Base-by-base conservation (phyloP, 2,329 filamentous ascomycete genomes). In the Juglanconis sp. region DNA sequence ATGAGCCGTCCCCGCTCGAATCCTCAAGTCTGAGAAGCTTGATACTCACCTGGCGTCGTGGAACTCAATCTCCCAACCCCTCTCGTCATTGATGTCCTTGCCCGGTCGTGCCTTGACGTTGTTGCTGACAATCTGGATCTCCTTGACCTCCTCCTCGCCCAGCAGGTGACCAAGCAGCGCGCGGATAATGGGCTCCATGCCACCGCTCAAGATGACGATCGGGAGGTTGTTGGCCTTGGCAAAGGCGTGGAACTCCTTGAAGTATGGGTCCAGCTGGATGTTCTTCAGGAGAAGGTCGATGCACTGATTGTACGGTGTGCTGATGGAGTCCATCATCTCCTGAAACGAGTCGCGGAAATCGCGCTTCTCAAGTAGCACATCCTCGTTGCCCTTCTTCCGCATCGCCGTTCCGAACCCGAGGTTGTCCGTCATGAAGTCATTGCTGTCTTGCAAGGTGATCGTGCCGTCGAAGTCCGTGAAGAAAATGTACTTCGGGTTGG, bases 381-480 rank as follows among this genome's bases (percentile, higher is more conserved):
- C 90, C 65, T 84, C 76, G 77, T 96, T 96, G 65, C 87, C 85
- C 71, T 87, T 76, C 59, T 83, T 82, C 65, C 95, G 91, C 67
- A 86, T 84, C 64, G 84, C 86, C 34, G 75, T 71, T 54, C 95
- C 95, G 72, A 88, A 96, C 64, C 95, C 95, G 63, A 97, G 83
- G 76, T 91, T 95, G 79, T 98, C 95, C 60, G 93, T 97, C 86
- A 94, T 79, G 74, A 76, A 84, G 75, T 86, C 84, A 72, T 87
- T 88, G 72, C 80, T 84, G 75, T 88, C 86, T 69, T 83, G 79
- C 58, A 81, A 82, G 53, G 94, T 97, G 73, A 97, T 94, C 57
- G 93, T 98, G 70, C 95, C 95, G 76, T 99, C 95, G 73, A 98
- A 98, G 78, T 99, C 95, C 68, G 93, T 96, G 81, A 98, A 98